Evolutionary conservation across 2,329 filamentous ascomycete genomes (phyloP).

Genomic region (Aphanoascus verrucosus): DNA sequence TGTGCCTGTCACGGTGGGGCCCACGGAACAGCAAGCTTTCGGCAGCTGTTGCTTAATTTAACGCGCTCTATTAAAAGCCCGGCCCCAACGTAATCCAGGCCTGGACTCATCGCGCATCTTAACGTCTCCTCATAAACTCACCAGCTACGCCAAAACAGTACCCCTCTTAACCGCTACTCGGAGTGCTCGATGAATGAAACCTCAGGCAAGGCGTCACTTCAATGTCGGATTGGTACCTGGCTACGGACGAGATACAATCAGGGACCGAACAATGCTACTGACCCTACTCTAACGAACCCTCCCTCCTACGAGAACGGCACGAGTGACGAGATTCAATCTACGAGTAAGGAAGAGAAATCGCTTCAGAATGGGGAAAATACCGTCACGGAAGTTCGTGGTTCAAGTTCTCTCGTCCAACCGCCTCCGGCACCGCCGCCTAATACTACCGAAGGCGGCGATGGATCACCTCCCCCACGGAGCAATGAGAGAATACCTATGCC

Average conservation of each 20-base stretch:
- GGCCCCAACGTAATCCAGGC: not conserved
- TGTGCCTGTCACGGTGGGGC: not conserved
- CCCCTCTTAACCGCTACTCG: not conserved
- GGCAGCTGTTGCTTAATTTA: not conserved
- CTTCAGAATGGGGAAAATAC: not conserved
- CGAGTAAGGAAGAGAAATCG: not conserved
- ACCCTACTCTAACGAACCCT: not conserved
- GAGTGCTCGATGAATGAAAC: constrained; percentile 8
- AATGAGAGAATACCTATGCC: not conserved
- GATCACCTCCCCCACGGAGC: not conserved
- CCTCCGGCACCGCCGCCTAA: not conserved
- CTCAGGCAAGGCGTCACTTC: constrained; percentile 1
- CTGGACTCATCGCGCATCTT: not conserved
- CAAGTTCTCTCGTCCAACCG: not conserved
- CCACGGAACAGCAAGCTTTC: not conserved
- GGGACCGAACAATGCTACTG: not conserved
- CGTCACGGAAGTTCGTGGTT: not conserved
- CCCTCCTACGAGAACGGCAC: not conserved
- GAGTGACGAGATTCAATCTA: not conserved
- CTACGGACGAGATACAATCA: constrained; percentile 2
- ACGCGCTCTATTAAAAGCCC: not conserved
- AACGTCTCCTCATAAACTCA: not conserved
- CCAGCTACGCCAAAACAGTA: not conserved
- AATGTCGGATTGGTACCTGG: constrained; percentile 7
- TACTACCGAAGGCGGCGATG: not conserved